Percentiles rank a stretch among this genome's conserved stretches.
Evolutionary conservation across 345 rosid genomes (phyloP).

Genomic region (Turritis glabra): DNA sequence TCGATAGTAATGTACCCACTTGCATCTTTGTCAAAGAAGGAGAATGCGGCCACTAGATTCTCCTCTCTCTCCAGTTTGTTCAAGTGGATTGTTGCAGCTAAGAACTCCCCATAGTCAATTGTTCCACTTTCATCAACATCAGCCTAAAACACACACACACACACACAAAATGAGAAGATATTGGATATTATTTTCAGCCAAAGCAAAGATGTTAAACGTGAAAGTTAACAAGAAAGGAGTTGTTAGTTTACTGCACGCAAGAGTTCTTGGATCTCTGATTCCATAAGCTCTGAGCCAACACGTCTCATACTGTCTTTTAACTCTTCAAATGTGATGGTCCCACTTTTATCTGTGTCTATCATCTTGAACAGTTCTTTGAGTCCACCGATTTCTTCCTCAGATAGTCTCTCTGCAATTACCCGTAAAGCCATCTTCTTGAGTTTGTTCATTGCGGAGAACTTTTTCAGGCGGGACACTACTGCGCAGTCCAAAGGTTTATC

Average conservation of each 20-base stretch:
- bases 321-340: conserved; percentile 78
- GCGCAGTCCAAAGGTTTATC: conserved; percentile 84
- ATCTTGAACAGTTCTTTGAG: conserved; percentile 76
- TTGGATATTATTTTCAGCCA: not conserved
- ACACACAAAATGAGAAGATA: not conserved
- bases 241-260: conserved; percentile 59
- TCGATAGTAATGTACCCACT: conserved; percentile 84
- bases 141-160: conserved; percentile 50
- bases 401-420: conserved; percentile 79
- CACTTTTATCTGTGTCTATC: conserved; percentile 77
- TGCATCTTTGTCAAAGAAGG: conserved; percentile 75
- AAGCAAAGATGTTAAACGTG: not conserved
- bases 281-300: conserved; percentile 79
- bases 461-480: conserved; percentile 66
- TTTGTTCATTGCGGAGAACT: conserved; percentile 83
- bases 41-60: conserved; percentile 67
- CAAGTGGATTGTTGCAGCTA: conserved; percentile 79
- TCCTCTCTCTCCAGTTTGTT: conserved; percentile 84
- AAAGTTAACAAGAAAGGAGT: not conserved
- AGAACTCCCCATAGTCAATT: conserved; percentile 80
- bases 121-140: conserved; percentile 79
- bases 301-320: conserved; percentile 56
- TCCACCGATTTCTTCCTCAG: conserved; percentile 80
- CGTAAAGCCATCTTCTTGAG: conserved; percentile 86
- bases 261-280: conserved; percentile 77